Evolutionary conservation across 108 stramenopile species (phyloP).

Genomic region (Parmales sp.): DNA sequence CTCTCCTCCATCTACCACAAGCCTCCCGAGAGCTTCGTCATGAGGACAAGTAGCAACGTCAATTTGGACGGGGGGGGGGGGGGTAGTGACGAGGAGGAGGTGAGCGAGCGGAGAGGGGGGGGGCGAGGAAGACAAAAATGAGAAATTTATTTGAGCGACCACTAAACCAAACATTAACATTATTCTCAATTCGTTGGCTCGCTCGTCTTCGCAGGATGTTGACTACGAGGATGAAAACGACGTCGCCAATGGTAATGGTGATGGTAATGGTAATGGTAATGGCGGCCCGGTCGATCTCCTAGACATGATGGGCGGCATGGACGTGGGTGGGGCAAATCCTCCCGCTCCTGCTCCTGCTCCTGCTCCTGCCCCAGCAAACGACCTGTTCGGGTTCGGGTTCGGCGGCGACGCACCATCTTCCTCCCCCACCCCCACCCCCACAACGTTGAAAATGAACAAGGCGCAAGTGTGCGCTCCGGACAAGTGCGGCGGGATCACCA

Average conservation of each 20-base stretch:
- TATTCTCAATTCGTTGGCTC: no score
- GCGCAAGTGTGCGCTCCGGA: conserved; percentile 57
- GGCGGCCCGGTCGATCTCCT: conserved; percentile 59
- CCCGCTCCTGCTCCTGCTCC: no score
- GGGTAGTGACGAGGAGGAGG: conserved; percentile 38
- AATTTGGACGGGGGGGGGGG: conserved; percentile 31
- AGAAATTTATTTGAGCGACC: no score
- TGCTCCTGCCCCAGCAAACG: neutral
- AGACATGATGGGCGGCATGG: conserved; percentile 69
- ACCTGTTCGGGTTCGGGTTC: conserved; percentile 15
- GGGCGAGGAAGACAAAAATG: conserved; percentile 50
- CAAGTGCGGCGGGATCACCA: conserved; percentile 74
- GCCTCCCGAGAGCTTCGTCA: conserved; percentile 96
- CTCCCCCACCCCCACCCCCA: conserved; percentile 10
- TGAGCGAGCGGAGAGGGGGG: neutral
- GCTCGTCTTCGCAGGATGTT: no score
- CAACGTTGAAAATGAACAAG: no score
- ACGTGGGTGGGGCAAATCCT: conserved; percentile 11
- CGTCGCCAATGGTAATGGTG: conserved; percentile 45
- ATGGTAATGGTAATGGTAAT: conserved; percentile 24
- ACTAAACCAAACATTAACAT: no score
- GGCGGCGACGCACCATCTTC: conserved; percentile 19
- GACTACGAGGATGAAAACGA: conserved; percentile 69
- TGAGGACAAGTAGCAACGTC: conserved; percentile 45
- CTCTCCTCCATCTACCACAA: conserved; percentile 94